Evolutionary conservation across 176 grass and related monocot species (phyloP).

Genomic region (Aegilops speltoides): DNA sequence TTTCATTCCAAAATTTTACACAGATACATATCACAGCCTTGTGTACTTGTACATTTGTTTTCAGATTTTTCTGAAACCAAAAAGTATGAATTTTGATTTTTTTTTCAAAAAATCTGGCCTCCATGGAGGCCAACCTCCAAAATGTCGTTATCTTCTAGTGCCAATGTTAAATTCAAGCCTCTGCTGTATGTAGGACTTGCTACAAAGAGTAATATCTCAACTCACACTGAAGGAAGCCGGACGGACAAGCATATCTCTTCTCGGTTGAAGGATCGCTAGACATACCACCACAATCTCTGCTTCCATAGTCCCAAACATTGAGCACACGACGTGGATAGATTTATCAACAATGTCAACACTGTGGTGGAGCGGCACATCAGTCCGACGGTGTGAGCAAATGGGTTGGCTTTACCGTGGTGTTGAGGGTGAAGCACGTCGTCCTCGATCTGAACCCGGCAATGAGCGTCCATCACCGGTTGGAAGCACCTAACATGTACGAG

Average conservation of each 20-base stretch:
- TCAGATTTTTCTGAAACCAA: too few species aligned
- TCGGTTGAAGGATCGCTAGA: constrained; percentile 15
- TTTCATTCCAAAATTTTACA: too few species aligned
- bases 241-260: constrained; percentile 22
- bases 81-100: too few species aligned
- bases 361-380: not conserved
- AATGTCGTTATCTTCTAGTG: not conserved
- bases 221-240: constrained; percentile 19
- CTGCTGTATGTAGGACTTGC: not conserved
- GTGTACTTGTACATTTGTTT: too few species aligned
- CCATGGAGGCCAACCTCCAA: too few species aligned
- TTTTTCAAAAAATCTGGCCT: too few species aligned
- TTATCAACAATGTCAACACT: constrained; percentile 6
- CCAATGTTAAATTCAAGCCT: not conserved
- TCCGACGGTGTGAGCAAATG: not conserved
- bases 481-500: not conserved
- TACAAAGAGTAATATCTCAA: not conserved
- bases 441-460: not conserved
- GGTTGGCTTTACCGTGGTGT: constrained; percentile 7
- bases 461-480: not conserved
- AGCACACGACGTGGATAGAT: not conserved
- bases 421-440: not conserved
- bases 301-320: not conserved
- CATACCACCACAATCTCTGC: not conserved
- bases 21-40: too few species aligned